Conservation (phyloP, 352 stramenopile genomes). For the Phytophthora pinifolia region DNA sequence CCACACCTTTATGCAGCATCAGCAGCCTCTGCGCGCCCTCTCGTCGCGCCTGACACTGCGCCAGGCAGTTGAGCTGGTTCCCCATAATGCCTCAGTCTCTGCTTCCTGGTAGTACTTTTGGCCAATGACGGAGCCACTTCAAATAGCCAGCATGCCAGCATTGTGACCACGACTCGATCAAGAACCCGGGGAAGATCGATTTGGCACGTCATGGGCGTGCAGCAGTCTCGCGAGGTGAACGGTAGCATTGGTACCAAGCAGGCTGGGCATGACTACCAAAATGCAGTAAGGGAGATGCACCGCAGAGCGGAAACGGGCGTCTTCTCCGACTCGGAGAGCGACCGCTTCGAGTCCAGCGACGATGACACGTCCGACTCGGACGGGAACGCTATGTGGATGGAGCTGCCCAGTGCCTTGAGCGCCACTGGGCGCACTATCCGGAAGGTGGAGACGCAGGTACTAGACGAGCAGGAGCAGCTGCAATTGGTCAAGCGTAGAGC, state of each 20-base stretch:
- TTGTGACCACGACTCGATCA: too few species aligned
- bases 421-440: conserved; percentile 53
- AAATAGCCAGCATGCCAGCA: too few species aligned
- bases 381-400: conserved; percentile 36
- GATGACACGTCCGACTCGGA: conserved; percentile 23
- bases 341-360: conserved; percentile 6
- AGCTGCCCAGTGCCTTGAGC: conserved; percentile 56
- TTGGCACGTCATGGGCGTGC: conserved; percentile 15
- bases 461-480: conserved; percentile 56
- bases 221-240: conserved; percentile 15
- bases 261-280: not conserved
- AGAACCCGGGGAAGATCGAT: too few species aligned
- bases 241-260: not conserved
- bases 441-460: conserved; percentile 45
- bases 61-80: conserved; percentile 79
- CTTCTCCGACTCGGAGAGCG: conserved; percentile 42
- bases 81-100: conserved; percentile 37
- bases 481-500: conserved; percentile 58
- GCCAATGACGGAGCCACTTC: conserved; percentile 16
- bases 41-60: conserved; percentile 69
- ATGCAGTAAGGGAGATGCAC: conserved; percentile 12
- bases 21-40: conserved; percentile 66
- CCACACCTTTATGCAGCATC: conserved; percentile 73
- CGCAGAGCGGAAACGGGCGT: conserved; percentile 19
- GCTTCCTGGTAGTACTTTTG: conserved; percentile 7